Percentiles rank a stretch among this genome's conserved stretches.
Evolutionary conservation across 345 rosid genomes (phyloP).

Genomic region (Erodium maritimum): DNA sequence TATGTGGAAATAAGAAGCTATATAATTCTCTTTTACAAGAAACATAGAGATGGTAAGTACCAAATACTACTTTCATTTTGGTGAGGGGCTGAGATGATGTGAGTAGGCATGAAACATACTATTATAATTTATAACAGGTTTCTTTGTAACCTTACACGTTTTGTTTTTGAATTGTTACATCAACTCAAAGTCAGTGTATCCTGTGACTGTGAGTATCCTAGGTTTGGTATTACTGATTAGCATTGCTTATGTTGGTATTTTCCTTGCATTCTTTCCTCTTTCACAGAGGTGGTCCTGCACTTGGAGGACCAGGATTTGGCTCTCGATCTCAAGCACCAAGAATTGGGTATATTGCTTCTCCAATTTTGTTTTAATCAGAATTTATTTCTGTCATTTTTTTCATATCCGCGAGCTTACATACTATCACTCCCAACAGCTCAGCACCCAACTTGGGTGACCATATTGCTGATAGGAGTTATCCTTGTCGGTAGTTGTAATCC

Average conservation of each 20-base stretch:
- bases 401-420: neutral
- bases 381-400: neutral
- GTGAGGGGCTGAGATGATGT: no score
- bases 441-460: conserved; percentile 38
- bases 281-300: conserved; percentile 49
- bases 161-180: neutral
- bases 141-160: neutral
- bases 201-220: neutral
- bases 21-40: neutral
- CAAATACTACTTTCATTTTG: neutral
- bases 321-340: conserved; percentile 62
- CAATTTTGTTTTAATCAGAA: neutral
- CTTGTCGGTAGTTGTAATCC: no score
- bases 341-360: conserved; percentile 36
- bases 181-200: no score
- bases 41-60: neutral
- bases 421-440: conserved; percentile 30
- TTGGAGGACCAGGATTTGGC: conserved; percentile 61
- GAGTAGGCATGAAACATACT: no score
- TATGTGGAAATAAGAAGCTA: neutral
- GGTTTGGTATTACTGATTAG: neutral
- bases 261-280: conserved; percentile 2
- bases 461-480: conserved; percentile 32
- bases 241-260: neutral
- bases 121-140: no score